Evolutionary conservation across 192 early-diverging fungal genomes (phyloP), one percentile per base, ranked within the genome.

Genomic region (Gaertneriomyces sp.): DNA sequence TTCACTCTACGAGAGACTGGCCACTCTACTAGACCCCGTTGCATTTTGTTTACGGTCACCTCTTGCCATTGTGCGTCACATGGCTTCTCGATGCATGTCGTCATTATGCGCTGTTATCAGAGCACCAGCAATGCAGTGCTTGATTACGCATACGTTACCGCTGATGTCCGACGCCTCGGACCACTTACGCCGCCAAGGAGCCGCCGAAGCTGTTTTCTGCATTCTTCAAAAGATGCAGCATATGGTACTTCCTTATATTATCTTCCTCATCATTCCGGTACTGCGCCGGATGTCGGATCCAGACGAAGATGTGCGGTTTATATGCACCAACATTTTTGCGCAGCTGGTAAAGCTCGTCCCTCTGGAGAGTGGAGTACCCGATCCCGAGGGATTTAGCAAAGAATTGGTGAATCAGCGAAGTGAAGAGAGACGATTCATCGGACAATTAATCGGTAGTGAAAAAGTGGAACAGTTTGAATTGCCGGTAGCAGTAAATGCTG

Each of bases 211-310:
- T 45, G 79, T 94, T 2, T 87, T 90, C 74, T 88, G 94, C 55
- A 73, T 95, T 3, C 89, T 95, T 8, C 81, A 89, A 55, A 74
- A 71, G 7, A 80, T 98, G 61, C 90, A 89, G 43, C 85, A 89
- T 50, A 82, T 81, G 61, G 88, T 97, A 47, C 74, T 99, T 43
- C 93, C 97, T 4, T 99, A 97, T 69, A 90, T 98, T n/a, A 90
- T 96, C 10, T 99, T 99, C 69, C 73, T 99, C 65, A 90, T 99
- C 58, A 91, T 97, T 11, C 97, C 97, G 1, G 85, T 99, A 40
- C 84, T 99, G 16, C 91, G 92, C 39, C 88, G 94, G 8, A 99
- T 99, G 93, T 95, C 93, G 61, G 97, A 99, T 76, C 79, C 85
- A 3, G 87, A 99, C 57, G 93, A 96, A 65, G 78, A 82, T 39